A percentile compares a stretch with the other conserved stretches of the same genome.
Evolutionary conservation across 768 basidiomycete species (phyloP).

Genomic region (Bullera alba): DNA sequence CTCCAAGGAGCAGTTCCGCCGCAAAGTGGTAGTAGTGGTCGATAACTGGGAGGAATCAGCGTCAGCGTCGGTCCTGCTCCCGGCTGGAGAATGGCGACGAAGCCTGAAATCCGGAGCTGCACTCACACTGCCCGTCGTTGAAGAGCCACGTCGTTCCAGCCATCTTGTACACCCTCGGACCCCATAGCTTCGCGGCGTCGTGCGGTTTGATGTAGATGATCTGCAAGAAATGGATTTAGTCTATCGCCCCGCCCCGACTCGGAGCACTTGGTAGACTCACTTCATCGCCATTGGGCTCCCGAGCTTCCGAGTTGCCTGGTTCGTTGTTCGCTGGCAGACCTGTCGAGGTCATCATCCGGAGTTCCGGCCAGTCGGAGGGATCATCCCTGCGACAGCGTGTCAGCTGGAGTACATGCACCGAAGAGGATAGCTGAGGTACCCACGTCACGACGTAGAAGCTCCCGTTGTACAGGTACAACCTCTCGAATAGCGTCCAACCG

Average conservation of each 20-base stretch:
- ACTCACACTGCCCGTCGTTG: slow-evolving; percentile 51
- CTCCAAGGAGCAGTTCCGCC: slow-evolving; percentile 69
- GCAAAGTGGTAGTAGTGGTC: slow-evolving; percentile 81
- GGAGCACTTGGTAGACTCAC: slow-evolving; percentile 48
- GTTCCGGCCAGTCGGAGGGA: slow-evolving; percentile 28
- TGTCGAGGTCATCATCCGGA: slow-evolving; percentile 60
- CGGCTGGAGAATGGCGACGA: slow-evolving; percentile 29
- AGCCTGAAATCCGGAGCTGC: slow-evolving; percentile 58
- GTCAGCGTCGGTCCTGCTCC: not conserved
- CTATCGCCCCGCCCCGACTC: not conserved
- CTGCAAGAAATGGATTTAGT: slow-evolving; percentile 2
- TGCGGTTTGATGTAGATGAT: slow-evolving; percentile 53
- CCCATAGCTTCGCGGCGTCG: slow-evolving; percentile 62
- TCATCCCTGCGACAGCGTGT: slow-evolving; percentile 36
- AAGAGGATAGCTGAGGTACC: slow-evolving; percentile 15
- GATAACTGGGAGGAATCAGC: slow-evolving; percentile 57
- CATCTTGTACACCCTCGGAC: slow-evolving; percentile 58
- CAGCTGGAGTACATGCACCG: no score
- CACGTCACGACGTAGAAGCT: slow-evolving; percentile 42
- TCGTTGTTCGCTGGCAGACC: slow-evolving; percentile 56
- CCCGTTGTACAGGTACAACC: slow-evolving; percentile 39
- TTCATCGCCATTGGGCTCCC: slow-evolving; percentile 61
- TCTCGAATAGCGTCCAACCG: slow-evolving; percentile 43
- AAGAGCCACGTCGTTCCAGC: slow-evolving; percentile 58
- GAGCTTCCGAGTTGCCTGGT: slow-evolving; percentile 58